A percentile compares a stretch with the other conserved stretches of the same genome.
Evolutionary conservation across 2,329 filamentous ascomycete genomes (phyloP).

Genomic region (Dothiorella sarmentorum): DNA sequence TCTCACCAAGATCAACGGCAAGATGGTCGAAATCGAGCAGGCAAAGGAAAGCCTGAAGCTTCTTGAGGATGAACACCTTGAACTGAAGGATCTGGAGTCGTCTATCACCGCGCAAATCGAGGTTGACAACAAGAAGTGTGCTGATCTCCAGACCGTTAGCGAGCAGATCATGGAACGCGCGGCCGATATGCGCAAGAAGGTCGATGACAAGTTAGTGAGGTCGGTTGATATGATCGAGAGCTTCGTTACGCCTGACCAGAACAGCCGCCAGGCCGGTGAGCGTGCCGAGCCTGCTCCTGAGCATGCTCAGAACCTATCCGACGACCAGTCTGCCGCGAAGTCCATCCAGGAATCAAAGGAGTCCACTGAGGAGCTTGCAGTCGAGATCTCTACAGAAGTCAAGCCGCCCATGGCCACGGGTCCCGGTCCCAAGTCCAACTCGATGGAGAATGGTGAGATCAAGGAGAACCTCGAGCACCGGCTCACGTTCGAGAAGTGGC

Average conservation of each 20-base stretch:
- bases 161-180: not conserved
- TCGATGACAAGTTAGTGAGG: not conserved
- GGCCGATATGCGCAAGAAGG: not conserved
- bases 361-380: not conserved
- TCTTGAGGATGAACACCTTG: not conserved
- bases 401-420: no score
- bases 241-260: not conserved
- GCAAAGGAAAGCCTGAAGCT: not conserved
- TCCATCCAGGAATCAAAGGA: not conserved
- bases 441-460: not conserved
- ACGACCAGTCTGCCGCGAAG: not conserved
- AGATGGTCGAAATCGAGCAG: not conserved
- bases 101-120: not conserved
- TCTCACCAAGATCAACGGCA: not conserved
- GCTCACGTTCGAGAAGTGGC: constrained; percentile 1
- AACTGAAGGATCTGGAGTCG: not conserved
- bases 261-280: not conserved
- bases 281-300: not conserved
- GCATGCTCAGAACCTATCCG: not conserved
- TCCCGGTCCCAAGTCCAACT: not conserved
- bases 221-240: not conserved
- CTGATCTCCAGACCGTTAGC: not conserved
- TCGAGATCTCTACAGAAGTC: not conserved
- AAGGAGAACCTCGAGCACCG: not conserved
- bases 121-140: not conserved